Conservation (phyloP, 805 yeast species). For the Yarrowia deformans region DNA sequence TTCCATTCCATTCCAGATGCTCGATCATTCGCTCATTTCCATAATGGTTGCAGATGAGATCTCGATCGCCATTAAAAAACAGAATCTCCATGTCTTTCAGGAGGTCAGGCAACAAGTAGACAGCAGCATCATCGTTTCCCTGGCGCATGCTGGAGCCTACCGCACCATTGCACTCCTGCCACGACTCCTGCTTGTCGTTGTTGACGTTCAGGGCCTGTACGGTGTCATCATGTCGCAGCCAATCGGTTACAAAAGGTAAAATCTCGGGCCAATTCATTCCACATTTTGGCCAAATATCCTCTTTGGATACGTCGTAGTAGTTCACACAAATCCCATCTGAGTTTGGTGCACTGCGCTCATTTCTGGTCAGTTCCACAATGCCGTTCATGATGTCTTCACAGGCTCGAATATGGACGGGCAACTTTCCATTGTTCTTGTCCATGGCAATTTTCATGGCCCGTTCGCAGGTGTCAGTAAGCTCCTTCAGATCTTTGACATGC, state of each 20-base stretch:
- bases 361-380: constrained; percentile 48
- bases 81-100: constrained; percentile 66
- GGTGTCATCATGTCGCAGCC: constrained; percentile 58
- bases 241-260: constrained; percentile 58
- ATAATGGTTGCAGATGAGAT: constrained; percentile 81
- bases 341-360: constrained; percentile 41
- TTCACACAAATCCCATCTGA: constrained; percentile 66
- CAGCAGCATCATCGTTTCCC: constrained; percentile 62
- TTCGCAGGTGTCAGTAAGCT: constrained; percentile 46
- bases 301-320: constrained; percentile 78
- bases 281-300: constrained; percentile 81
- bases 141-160: constrained; percentile 65
- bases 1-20: constrained; percentile 70
- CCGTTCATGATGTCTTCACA: constrained; percentile 56
- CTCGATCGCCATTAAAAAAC: constrained; percentile 86
- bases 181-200: constrained; percentile 53
- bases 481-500: constrained; percentile 43
- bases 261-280: constrained; percentile 92
- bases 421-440: constrained; percentile 40
- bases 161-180: constrained; percentile 79
- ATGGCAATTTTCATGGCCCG: constrained; percentile 44
- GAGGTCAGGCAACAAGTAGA: constrained; percentile 70
- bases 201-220: constrained; percentile 60
- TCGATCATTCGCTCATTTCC: constrained; percentile 76
- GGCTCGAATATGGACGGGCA: constrained; percentile 43